A percentile compares a stretch with the other conserved stretches of the same genome.
Evolutionary conservation across 768 basidiomycete species (phyloP).

Genomic region (Termitomyces sp.): DNA sequence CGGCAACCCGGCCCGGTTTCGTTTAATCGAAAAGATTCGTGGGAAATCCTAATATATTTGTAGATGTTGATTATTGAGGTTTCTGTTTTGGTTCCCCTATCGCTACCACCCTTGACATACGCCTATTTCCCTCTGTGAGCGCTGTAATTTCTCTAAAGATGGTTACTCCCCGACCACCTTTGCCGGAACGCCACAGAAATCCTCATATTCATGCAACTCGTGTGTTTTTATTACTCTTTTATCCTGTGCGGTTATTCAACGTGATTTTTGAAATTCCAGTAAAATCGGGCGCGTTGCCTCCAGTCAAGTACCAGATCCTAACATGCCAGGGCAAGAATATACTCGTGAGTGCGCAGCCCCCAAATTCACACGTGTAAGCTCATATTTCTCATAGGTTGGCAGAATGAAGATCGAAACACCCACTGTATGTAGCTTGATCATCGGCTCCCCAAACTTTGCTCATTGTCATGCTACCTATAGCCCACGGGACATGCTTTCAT

Average conservation of each 20-base stretch:
- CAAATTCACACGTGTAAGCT: background rate
- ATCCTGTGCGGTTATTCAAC: slow-evolving; percentile 9
- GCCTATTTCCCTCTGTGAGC: slow-evolving; percentile 1
- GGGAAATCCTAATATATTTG: slow-evolving; percentile 29
- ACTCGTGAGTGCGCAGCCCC: slow-evolving; percentile 28
- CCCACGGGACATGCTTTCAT: slow-evolving; percentile 87
- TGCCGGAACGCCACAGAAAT: slow-evolving; percentile 49
- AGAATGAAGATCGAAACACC: slow-evolving; percentile 80
- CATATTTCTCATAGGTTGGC: slow-evolving; percentile 55
- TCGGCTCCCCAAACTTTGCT: slow-evolving; percentile 13
- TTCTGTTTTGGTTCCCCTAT: slow-evolving; percentile 14
- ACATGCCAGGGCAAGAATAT: slow-evolving; percentile 85
- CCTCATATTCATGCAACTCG: slow-evolving; percentile 41
- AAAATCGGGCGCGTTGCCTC: slow-evolving; percentile 42
- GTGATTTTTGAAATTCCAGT: slow-evolving; percentile 23
- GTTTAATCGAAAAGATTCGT: slow-evolving; percentile 17
- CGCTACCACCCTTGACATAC: slow-evolving; percentile 8
- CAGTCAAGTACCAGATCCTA: slow-evolving; percentile 91
- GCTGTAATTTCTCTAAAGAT: slow-evolving; percentile 23
- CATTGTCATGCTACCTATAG: slow-evolving; percentile 32
- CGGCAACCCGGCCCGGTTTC: slow-evolving; percentile 3
- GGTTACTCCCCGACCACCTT: slow-evolving; percentile 38
- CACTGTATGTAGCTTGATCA: slow-evolving; percentile 51
- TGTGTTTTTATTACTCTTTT: slow-evolving; percentile 22
- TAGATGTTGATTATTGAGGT: slow-evolving; percentile 25